A percentile compares a stretch with the other conserved stretches of the same genome.
Evolutionary conservation across 495 filamentous ascomycete genomes (phyloP).

Genomic region (Penicillium waksmanii): DNA sequence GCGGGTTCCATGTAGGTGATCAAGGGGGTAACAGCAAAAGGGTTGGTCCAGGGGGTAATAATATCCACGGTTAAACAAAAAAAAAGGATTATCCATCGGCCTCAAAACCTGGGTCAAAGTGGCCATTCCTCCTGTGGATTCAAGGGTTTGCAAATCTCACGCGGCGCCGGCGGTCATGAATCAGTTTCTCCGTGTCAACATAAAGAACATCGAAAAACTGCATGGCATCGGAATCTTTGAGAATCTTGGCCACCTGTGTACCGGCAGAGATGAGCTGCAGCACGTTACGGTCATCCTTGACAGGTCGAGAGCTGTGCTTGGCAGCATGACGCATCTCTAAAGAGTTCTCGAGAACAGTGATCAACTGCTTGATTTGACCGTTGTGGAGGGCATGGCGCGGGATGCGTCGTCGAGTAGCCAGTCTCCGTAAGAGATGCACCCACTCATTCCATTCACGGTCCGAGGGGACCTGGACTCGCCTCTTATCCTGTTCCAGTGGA

Average conservation of each 20-base stretch:
- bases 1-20: slow-evolving; percentile 4
- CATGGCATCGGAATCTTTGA: slow-evolving; percentile 82
- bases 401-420: slow-evolving; percentile 84
- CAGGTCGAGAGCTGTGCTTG: slow-evolving; percentile 78
- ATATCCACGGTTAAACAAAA: slow-evolving; percentile 12
- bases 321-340: slow-evolving; percentile 84
- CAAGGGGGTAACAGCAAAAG: slow-evolving; percentile 5
- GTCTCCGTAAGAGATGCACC: slow-evolving; percentile 83
- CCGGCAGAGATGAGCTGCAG: slow-evolving; percentile 84
- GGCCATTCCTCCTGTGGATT: slow-evolving; percentile 26
- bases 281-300: slow-evolving; percentile 90
- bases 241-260: slow-evolving; percentile 82
- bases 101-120: background rate
- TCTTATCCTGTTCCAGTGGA: slow-evolving; percentile 77
- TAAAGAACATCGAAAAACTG: slow-evolving; percentile 75
- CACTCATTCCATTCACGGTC: slow-evolving; percentile 92
- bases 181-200: slow-evolving; percentile 70
- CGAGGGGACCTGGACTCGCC: slow-evolving; percentile 74
- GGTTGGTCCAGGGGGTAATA: slow-evolving; percentile 7
- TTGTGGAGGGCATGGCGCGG: slow-evolving; percentile 83
- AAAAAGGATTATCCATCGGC: slow-evolving; percentile 10
- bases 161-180: slow-evolving; percentile 63
- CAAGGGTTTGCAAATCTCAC: slow-evolving; percentile 52
- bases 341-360: slow-evolving; percentile 81
- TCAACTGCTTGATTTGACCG: slow-evolving; percentile 86